Base-by-base conservation (phyloP, 768 basidiomycete genomes). In the Megacollybia marginata region DNA sequence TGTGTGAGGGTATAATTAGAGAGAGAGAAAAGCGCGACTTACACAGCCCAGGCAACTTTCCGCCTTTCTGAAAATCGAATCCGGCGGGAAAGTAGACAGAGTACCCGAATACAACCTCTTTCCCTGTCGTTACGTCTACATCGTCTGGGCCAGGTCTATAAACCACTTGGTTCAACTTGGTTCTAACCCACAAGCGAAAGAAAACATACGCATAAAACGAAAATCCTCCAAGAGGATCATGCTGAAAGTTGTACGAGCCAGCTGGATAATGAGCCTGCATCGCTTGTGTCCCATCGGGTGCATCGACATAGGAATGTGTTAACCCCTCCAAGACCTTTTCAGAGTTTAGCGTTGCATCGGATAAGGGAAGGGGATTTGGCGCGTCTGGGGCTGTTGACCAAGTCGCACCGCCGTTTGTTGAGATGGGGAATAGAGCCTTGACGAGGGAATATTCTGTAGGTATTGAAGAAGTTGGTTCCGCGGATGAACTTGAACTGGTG, bases 11-110 rank as follows among this genome's bases (percentile, higher is more conserved):
- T 13, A 46, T 38, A 6, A 45, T 36, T 45, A 46, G 53, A 35
- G n/a, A 47, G 31, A 48, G 31, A 23, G 11, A 40, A n/a, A 71
- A 78, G 56, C n/a, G n/a, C n/a, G n/a, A n/a, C n/a, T n/a, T 57
- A 83, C 82, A 85, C 55, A 87, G 63, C 55, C 85, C 85, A 16
- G 85, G 85, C 20, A 88, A 71, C 63, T 86, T 88, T 42, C 85
- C 85, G 50, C 85, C 85, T 56, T 72, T 73, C 54, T 78, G 70
- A 66, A 76, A 87, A n/a, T 72, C 71, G 61, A 83, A 87, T 28
- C 76, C 84, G 12, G 71, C 60, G 31, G 74, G 66, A 66, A 88
- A 85, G 67, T 68, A 81, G 32, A 84, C 75, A 1, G 80, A 78
- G 66, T 77, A 77, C 0, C 69, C 76, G 55, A 88, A 76, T 2